Percentiles rank a stretch among this genome's conserved stretches.
phyloP scores from a whole-genome alignment of 495 filamentous ascomycete genomes.

The Penicillium maclennaniae region DNA sequence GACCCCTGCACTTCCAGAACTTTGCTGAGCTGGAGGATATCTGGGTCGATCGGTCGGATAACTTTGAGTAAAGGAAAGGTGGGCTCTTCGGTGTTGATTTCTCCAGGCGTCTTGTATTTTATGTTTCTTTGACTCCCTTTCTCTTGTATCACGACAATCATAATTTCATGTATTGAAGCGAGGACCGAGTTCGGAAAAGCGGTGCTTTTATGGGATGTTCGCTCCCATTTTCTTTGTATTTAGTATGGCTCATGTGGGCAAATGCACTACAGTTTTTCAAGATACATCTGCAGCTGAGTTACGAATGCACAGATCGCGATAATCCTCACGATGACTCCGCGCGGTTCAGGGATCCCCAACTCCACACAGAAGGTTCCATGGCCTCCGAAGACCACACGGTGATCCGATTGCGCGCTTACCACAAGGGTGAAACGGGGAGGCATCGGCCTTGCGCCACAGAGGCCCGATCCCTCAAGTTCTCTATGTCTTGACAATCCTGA shows the following conservation, averaged over 20 bases:
- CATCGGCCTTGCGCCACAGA: constrained; percentile 10
- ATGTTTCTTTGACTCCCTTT: constrained; percentile 12
- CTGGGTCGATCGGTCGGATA: constrained; percentile 81
- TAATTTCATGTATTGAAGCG: constrained; percentile 27
- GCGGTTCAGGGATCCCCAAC: too few relatives aligned
- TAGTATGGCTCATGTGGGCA: background rate
- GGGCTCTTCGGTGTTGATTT: constrained; percentile 18
- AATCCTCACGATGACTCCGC: background rate
- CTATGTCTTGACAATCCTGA: background rate
- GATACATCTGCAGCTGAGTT: constrained; percentile 6
- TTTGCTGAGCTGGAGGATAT: constrained; percentile 90
- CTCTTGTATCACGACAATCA: constrained; percentile 24
- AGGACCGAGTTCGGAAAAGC: constrained; percentile 18
- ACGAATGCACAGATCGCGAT: constrained; percentile 6
- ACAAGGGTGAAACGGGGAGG: constrained; percentile 2
- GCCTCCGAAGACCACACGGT: constrained; percentile 2
- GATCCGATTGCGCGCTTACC: constrained; percentile 6
- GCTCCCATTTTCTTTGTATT: constrained; percentile 2
- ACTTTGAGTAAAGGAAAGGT: constrained; percentile 61
- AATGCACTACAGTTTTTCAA: background rate
- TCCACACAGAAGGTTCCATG: constrained; percentile 6
- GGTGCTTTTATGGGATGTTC: constrained; percentile 6
- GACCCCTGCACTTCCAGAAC: constrained; percentile 90
- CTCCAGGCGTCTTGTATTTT: constrained; percentile 10
- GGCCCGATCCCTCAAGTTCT: background rate